phyloP scores from a whole-genome alignment of 2,329 filamentous ascomycete genomes.

The Fusarium globosum region DNA sequence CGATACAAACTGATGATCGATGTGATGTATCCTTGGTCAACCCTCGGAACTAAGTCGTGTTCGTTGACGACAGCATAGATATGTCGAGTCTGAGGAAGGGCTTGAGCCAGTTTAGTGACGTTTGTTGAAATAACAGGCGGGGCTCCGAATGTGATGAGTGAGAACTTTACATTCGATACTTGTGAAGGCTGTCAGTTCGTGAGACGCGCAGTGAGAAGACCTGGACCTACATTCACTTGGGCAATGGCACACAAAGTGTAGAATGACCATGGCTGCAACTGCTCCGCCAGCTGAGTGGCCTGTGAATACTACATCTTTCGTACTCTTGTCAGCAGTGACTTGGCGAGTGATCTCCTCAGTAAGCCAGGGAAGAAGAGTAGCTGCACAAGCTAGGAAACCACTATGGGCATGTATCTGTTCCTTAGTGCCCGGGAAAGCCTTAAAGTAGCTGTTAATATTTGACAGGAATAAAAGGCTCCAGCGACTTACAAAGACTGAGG shows the following conservation, averaged over 20 bases:
- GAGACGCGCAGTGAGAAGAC: fast-evolving
- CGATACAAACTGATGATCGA: conserved; percentile 38
- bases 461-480: too few species aligned
- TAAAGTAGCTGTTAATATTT: background rate
- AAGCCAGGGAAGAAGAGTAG: conserved; percentile 25
- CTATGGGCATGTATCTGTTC: conserved; percentile 19
- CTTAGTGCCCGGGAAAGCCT: background rate
- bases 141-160: conserved; percentile 36
- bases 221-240: background rate
- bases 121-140: conserved; percentile 32
- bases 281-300: conserved; percentile 43
- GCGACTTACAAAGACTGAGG: conserved; percentile 19
- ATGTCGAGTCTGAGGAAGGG: conserved; percentile 3
- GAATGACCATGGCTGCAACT: conserved; percentile 34
- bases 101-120: conserved; percentile 1
- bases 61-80: conserved; percentile 37
- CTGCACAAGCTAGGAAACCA: conserved; percentile 38
- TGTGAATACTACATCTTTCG: conserved; percentile 32
- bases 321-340: background rate
- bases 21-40: conserved; percentile 33
- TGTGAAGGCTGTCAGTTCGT: background rate
- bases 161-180: conserved; percentile 18
- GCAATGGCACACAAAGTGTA: conserved; percentile 17
- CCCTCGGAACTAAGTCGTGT: conserved; percentile 37
- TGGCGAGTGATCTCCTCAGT: conserved; percentile 19